These are phyloP conservation scores for Erigeron philadelphicus DNA, from an alignment of 140 eudicot species.

Conservation along the genomic window DNA sequence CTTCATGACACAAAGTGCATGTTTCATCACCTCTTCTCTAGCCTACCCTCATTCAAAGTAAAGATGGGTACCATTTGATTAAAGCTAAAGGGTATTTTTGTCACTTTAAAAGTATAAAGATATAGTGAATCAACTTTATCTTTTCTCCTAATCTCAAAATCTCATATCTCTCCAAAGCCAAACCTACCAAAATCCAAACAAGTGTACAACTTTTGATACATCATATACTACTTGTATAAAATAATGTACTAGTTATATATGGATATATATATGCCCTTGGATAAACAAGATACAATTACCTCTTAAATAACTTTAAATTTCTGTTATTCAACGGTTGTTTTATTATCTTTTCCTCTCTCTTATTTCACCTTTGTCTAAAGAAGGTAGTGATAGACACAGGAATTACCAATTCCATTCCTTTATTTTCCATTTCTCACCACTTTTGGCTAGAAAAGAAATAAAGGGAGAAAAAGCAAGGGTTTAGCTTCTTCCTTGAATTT, in stretches of 20 bases:
- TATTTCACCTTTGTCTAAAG: constrained; percentile 32
- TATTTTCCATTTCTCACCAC: constrained; percentile 31
- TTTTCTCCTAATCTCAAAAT: constrained; percentile 39
- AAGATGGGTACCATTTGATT: constrained; percentile 46
- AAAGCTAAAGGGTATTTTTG: constrained; percentile 76
- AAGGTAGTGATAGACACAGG: constrained; percentile 36
- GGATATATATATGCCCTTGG: background rate
- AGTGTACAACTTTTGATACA: constrained; percentile 19
- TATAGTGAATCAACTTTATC: constrained; percentile 43
- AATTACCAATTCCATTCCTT: constrained; percentile 32
- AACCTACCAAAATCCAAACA: constrained; percentile 24
- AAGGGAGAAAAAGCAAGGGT: constrained; percentile 38
- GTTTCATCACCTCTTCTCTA: constrained; percentile 54
- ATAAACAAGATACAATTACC: constrained; percentile 9
- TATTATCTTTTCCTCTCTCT: constrained; percentile 25
- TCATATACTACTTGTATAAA: constrained; percentile 2
- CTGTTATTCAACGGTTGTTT: constrained; percentile 59
- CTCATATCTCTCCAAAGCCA: constrained; percentile 16
- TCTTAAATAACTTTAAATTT: constrained; percentile 40
- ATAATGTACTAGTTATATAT: constrained; percentile 6
- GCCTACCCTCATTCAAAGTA: constrained; percentile 44
- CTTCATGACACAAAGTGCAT: constrained; percentile 57
- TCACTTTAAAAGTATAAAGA: constrained; percentile 45
- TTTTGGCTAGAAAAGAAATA: constrained; percentile 26
- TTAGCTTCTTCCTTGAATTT: constrained; percentile 72